Percentiles rank a stretch among this genome's conserved stretches.
phyloP scores from a whole-genome alignment of 345 rosid species.

The Lepidium africanum region DNA sequence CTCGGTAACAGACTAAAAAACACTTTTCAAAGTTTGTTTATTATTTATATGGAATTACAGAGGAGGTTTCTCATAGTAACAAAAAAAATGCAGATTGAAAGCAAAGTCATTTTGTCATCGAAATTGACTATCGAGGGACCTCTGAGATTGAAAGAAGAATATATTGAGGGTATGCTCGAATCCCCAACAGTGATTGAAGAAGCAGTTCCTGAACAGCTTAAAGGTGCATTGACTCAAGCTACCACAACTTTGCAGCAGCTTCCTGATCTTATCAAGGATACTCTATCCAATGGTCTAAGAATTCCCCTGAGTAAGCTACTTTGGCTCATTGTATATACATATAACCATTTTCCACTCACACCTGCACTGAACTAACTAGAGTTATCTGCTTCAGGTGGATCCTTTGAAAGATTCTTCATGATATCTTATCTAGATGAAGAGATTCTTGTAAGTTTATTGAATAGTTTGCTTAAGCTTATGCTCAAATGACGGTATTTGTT shows the following conservation, averaged over 20 bases:
- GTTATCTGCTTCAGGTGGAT: conserved; percentile 50
- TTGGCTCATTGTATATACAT: background rate
- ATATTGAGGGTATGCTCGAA: conserved; percentile 69
- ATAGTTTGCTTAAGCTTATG: background rate
- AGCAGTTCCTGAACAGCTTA: conserved; percentile 75
- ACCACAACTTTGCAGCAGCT: conserved; percentile 58
- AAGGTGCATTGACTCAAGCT: conserved; percentile 71
- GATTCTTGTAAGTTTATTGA: conserved; percentile 58
- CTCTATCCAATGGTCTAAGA: conserved; percentile 54
- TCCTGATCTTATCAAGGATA: conserved; percentile 69
- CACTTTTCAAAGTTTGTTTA: background rate
- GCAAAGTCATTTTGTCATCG: conserved; percentile 52
- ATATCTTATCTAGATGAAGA: conserved; percentile 94
- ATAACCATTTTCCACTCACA: background rate
- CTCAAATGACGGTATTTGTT: too few species aligned
- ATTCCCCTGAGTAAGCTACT: conserved; percentile 71
- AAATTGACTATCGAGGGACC: conserved; percentile 89
- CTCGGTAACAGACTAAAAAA: conserved; percentile 39
- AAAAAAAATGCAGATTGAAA: conserved; percentile 56
- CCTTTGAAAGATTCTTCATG: conserved; percentile 85
- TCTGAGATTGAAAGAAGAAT: conserved; percentile 83
- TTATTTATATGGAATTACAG: background rate
- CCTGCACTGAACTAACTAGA: background rate
- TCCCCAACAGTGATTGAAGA: conserved; percentile 79
- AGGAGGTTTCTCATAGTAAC: background rate